Evolutionary conservation across 768 basidiomycete species (phyloP), one percentile per base, ranked within the genome.

Genomic region (Suillus fuscotomentosus): DNA sequence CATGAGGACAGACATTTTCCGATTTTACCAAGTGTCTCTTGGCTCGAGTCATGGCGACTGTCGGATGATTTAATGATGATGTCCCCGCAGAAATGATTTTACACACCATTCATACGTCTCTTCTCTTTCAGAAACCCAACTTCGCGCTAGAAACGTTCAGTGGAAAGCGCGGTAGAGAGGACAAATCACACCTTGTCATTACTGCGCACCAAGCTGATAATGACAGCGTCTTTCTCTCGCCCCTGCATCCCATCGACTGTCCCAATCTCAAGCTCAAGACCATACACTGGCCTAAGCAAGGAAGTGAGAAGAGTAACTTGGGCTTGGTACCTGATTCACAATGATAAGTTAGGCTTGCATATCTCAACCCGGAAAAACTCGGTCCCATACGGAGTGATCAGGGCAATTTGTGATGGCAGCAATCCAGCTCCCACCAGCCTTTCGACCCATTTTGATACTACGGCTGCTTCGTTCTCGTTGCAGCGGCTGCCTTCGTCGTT

Each of bases 161-260:
- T 48, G 36, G 43, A 42, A 34, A 43, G 48, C 34, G 45, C 61
- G 64, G 31, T 59, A 60, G n/a, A 17, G 41, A 48, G 63, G 41
- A 43, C 45, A 27, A 53, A 34, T 71, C 79, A 5, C 65, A 89
- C 92, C 77, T 85, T 88, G 61, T 91, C 88, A 70, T 99, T 99
- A 68, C 94, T 96, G 31, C 97, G 83, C 2, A 99, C 97, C 4
- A 99, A 84, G 68, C 88, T 93, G 61, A 99, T 92, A 27, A 99
- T 86, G 45, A 99, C 87, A 0, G 95, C 95, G 61, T 99, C 94
- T 69, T 94, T 94, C 75, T 99, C 97, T 57, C 97, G 86, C 0
- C 97, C 97, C 79, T 99, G 97, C 89, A 98, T 92, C 0, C 95
- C 95, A 72, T 99, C 97, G 1, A 99, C 95, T 0, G 91, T 94